These are phyloP conservation scores for Decorospora gaudefroyi DNA, from an alignment of 2,329 filamentous ascomycete species.

Conservation along the genomic window DNA sequence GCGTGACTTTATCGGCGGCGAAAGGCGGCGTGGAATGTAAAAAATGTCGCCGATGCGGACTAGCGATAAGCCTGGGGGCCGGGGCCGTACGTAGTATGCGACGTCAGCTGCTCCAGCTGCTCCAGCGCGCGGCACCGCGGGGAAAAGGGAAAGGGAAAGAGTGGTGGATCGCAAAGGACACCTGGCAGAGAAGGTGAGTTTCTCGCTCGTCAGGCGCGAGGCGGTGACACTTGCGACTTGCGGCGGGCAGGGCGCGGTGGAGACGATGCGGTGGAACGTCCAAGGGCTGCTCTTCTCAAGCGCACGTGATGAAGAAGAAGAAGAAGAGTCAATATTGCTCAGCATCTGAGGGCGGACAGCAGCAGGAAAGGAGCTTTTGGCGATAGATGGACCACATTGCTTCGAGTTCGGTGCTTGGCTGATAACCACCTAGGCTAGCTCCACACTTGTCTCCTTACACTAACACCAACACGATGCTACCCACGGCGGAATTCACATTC, in stretches of 20 bases:
- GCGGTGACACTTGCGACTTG: slow-evolving; percentile 28
- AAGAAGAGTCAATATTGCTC: slow-evolving; percentile 16
- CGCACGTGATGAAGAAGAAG: slow-evolving; percentile 14
- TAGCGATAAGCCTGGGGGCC: slow-evolving; percentile 17
- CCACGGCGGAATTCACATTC: no score
- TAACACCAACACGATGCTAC: background rate
- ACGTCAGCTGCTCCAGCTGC: slow-evolving; percentile 12
- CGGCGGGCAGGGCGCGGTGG: slow-evolving; percentile 24
- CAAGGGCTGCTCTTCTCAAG: slow-evolving; percentile 16
- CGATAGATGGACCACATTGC: slow-evolving; percentile 27
- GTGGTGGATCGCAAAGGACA: slow-evolving; percentile 30
- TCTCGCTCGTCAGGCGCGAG: slow-evolving; percentile 24
- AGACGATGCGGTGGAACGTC: slow-evolving; percentile 29
- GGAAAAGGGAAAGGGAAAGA: no score
- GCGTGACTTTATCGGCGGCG: slow-evolving; percentile 38
- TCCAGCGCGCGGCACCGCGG: slow-evolving; percentile 23
- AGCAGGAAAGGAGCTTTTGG: slow-evolving; percentile 31
- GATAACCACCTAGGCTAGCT: slow-evolving; percentile 16
- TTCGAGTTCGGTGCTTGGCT: slow-evolving; percentile 27
- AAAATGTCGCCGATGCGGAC: slow-evolving; percentile 23
- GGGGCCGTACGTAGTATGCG: slow-evolving; percentile 16
- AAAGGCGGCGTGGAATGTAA: slow-evolving; percentile 34
- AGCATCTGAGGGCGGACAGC: slow-evolving; percentile 16
- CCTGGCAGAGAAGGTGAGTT: slow-evolving; percentile 30
- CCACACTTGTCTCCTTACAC: background rate